These are phyloP conservation scores for Diaporthe ampelina DNA, from an alignment of 2,329 filamentous ascomycete genomes.

Conservation along the genomic window DNA sequence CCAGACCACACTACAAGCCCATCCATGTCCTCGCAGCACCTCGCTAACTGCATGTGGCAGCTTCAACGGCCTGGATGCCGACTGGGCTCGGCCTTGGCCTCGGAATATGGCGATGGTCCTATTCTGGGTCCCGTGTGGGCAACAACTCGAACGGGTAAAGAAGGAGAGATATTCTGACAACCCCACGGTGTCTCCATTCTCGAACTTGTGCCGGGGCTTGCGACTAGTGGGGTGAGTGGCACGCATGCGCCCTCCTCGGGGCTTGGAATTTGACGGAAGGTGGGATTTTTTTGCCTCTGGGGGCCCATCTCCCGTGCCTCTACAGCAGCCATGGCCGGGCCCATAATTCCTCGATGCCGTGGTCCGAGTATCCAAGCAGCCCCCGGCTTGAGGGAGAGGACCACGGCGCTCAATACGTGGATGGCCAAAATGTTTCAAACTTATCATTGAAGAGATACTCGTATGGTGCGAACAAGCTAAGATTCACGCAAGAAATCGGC, in stretches of 20 bases:
- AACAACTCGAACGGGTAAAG: neutral
- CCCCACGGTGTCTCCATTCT: neutral
- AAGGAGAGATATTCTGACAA: neutral
- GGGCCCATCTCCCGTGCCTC: neutral
- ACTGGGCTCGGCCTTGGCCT: slow-evolving; percentile 11
- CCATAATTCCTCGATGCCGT: slow-evolving; percentile 15
- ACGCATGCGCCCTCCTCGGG: neutral
- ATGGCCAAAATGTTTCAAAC: neutral
- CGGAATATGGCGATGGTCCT: neutral
- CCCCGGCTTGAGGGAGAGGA: slow-evolving; percentile 11
- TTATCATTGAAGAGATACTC: neutral
- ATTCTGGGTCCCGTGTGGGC: neutral
- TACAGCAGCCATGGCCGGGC: slow-evolving; percentile 22
- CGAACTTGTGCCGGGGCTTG: neutral
- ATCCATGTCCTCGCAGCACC: slow-evolving; percentile 14
- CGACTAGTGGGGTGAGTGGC: neutral
- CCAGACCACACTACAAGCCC: slow-evolving; percentile 4
- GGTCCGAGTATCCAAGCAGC: slow-evolving; percentile 36
- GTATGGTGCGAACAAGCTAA: neutral
- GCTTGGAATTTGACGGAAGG: neutral
- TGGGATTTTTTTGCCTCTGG: neutral
- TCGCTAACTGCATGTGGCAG: slow-evolving; percentile 35
- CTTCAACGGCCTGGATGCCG: slow-evolving; percentile 2
- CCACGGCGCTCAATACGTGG: neutral
- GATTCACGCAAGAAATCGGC: neutral